These are phyloP conservation scores for Cordyceps cateniannulata DNA, from an alignment of 2,329 filamentous ascomycete genomes.

Conservation along the genomic window DNA sequence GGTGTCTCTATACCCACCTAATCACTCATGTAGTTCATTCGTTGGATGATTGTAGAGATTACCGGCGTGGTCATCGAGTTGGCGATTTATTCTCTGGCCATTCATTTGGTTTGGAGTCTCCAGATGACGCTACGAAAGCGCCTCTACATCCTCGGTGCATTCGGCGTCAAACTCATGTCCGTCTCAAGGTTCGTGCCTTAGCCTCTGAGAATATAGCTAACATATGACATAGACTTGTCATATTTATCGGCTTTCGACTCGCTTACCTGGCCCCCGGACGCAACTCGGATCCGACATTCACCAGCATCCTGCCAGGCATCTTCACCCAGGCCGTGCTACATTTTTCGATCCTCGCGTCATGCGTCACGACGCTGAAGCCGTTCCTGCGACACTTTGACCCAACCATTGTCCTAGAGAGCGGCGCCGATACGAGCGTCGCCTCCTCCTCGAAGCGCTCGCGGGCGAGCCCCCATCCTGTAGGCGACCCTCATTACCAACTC, in stretches of 20 bases:
- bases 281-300: conserved; percentile 2
- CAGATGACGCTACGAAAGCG: conserved; percentile 11
- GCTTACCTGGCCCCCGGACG: neutral
- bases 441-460: conserved; percentile 1
- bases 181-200: neutral
- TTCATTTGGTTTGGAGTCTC: conserved; percentile 6
- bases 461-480: too few species aligned
- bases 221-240: neutral
- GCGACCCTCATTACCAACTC: conserved; percentile 12
- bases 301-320: conserved; percentile 2
- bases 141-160: conserved; percentile 6
- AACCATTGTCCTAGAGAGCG: conserved; percentile 12
- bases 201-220: neutral
- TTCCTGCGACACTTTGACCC: conserved; percentile 15
- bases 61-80: neutral
- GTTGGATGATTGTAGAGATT: conserved; percentile 4
- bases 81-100: neutral
- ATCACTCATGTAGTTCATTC: neutral
- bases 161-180: conserved; percentile 5
- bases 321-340: conserved; percentile 5
- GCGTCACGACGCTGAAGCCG: conserved; percentile 11
- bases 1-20: neutral
- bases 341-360: conserved; percentile 11
- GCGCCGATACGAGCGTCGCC: conserved; percentile 9
- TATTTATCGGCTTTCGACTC: conserved; percentile 1